Evolutionary conservation across 208 protist genomes (phyloP).

Genomic region (Trypanosoma avium): DNA sequence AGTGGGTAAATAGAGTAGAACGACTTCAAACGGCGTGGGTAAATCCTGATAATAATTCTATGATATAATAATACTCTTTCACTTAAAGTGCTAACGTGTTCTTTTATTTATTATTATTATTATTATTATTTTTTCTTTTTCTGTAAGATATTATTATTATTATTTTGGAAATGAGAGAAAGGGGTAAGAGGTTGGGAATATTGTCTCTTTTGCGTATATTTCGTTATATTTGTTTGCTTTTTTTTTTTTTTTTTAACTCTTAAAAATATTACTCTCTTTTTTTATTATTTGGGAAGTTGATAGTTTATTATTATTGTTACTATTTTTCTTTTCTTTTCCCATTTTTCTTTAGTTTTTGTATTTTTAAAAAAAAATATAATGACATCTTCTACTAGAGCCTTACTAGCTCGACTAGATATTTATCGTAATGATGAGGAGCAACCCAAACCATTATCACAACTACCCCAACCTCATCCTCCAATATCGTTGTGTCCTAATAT

Average conservation of each 20-base stretch:
- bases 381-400: background rate
- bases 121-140: too few species aligned
- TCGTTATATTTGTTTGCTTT: too few species aligned
- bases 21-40: conserved; percentile 23
- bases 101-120: too few species aligned
- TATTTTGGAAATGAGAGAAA: too few species aligned
- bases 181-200: too few species aligned
- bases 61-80: background rate
- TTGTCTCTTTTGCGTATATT: too few species aligned
- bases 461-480: background rate
- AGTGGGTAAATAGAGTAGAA: background rate
- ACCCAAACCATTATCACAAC: background rate
- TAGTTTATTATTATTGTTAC: background rate
- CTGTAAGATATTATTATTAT: too few species aligned
- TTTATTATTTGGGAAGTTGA: too few species aligned
- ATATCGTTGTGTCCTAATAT: too few species aligned
- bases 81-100: too few species aligned
- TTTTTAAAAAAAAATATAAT: background rate
- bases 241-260: background rate
- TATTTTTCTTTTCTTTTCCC: background rate
- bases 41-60: conserved; percentile 22
- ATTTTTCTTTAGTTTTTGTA: background rate
- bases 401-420: conserved; percentile 9
- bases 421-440: conserved; percentile 1
- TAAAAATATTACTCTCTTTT: background rate